These are phyloP conservation scores for Solanum dulcamara DNA, from an alignment of 257 asterid genomes.

Conservation along the genomic window DNA sequence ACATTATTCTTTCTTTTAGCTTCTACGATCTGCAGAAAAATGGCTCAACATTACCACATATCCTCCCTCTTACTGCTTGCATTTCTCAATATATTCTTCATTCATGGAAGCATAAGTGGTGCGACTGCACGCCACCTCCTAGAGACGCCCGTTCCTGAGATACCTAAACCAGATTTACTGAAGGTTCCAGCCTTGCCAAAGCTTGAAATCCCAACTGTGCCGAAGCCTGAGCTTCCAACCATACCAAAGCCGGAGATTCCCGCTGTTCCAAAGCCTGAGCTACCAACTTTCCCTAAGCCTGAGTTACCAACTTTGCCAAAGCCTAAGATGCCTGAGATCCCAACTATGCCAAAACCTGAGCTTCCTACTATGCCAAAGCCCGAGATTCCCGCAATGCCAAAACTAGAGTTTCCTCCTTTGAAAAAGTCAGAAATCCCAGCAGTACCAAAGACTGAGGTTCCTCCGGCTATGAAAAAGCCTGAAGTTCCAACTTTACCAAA, in stretches of 20 bases:
- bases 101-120: background rate
- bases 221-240: background rate
- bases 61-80: background rate
- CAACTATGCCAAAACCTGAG: constrained; percentile 2
- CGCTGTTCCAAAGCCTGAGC: background rate
- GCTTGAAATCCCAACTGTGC: background rate
- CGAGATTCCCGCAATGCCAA: background rate
- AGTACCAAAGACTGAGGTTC: background rate
- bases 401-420: background rate
- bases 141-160: background rate
- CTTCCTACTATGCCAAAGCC: constrained; percentile 12
- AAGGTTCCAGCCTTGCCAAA: background rate
- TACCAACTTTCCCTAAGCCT: background rate
- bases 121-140: background rate
- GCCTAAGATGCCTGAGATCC: constrained; percentile 8
- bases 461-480: background rate
- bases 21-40: background rate
- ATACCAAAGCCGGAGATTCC: background rate
- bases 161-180: background rate
- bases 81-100: background rate
- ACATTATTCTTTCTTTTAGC: background rate
- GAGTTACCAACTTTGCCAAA: background rate
- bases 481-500: constrained; percentile 12
- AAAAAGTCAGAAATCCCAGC: background rate
- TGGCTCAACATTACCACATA: background rate